Evolutionary conservation across 495 filamentous ascomycete species (phyloP), one percentile per base, ranked within the genome.

Genomic region (Xylaria acuta): DNA sequence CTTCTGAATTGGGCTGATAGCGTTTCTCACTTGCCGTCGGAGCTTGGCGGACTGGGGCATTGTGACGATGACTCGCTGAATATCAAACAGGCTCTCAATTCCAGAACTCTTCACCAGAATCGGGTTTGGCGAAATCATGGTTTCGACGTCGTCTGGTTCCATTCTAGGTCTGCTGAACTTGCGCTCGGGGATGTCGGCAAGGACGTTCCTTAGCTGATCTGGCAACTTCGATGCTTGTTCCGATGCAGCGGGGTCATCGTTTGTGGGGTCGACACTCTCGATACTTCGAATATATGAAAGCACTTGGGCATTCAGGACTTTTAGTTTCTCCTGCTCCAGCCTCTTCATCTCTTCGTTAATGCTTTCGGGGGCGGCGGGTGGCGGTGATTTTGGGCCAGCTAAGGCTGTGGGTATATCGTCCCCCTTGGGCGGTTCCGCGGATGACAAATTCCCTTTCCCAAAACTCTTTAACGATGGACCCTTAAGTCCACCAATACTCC

Each of bases 21-120:
- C 79, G 45, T 75, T 78, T 30, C 68, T 75, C 11, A 81, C 67
- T 60, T 80, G 78, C 14, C 69, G 58, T 14, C 77, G 78, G n/a
- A 83, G 78, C 34, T 72, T 72, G 20, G 80, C 74, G 1, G 76
- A 62, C 60, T 82, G 73, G 20, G 76, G 69, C 73, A 82, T 77
- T 63, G 77, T 81, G 59, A 85, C 75, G 66, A 83, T 68, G 32
- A 85, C 80, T 66, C 80, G 76, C 70, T 82, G 82, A 47, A 85
- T 81, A 72, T 83, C 82, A 59, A 85, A 82, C 14, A 82, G 70
- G 4, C 79, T 76, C 43, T 82, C 76, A 59, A 85, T 82, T 4
- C 82, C 82, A 4, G 80, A 80, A 64, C 76, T 81, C 71, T 75
- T 81, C 41, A 83, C 70, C 25, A 77, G 80, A 69, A 85, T 83